Conservation (phyloP, 2,329 filamentous ascomycete genomes). For the Teratosphaeria nubilosa region DNA sequence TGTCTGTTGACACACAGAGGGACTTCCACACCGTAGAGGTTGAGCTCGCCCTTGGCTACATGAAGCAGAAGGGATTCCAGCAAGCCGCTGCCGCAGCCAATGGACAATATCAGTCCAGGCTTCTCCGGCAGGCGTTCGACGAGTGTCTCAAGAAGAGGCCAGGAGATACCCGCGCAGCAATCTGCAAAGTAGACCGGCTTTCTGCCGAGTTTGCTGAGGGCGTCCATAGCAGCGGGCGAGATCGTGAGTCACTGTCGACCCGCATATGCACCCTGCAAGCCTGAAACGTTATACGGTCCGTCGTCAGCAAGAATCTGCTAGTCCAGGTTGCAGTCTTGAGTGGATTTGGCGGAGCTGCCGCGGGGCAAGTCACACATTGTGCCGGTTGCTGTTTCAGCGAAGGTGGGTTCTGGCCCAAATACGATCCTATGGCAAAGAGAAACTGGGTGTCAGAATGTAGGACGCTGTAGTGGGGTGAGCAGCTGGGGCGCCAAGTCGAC, state of each 20-base stretch:
- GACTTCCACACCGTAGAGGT: conserved; percentile 41
- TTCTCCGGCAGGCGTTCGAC: conserved; percentile 7
- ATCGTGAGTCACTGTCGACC: neutral
- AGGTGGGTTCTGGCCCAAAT: neutral
- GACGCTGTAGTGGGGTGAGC: neutral
- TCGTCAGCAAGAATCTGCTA: neutral
- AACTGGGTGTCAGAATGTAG: neutral
- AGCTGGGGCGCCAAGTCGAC: too few relatives aligned
- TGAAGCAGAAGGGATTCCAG: conserved; percentile 38
- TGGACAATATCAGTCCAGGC: conserved; percentile 19
- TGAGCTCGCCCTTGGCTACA: conserved; percentile 13
- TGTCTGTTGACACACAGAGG: conserved; percentile 35
- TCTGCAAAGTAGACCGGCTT: conserved; percentile 13
- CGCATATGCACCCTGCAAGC: neutral
- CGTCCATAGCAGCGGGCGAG: neutral
- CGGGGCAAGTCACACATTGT: neutral
- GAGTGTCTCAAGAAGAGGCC: conserved; percentile 12
- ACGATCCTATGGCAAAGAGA: neutral
- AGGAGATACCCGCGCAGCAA: conserved; percentile 18
- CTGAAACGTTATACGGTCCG: neutral
- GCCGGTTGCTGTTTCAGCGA: neutral
- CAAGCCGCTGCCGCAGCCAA: conserved; percentile 43
- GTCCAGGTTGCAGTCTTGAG: neutral
- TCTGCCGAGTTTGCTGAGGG: conserved; percentile 6
- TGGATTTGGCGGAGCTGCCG: neutral